phyloP scores from a whole-genome alignment of 768 basidiomycete species.

The Tulasnella sp. region DNA sequence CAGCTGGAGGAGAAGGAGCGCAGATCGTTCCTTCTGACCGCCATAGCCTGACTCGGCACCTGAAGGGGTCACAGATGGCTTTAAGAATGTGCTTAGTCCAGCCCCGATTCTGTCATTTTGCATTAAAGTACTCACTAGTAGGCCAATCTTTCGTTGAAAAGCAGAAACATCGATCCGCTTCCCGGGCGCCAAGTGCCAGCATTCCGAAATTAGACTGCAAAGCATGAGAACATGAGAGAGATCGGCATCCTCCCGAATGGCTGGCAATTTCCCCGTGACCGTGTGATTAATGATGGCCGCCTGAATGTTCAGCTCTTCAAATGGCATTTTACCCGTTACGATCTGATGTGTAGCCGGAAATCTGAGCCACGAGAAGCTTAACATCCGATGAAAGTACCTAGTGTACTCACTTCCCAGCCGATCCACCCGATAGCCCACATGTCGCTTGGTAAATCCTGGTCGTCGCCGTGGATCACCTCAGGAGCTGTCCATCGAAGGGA shows the following conservation, averaged over 20 bases:
- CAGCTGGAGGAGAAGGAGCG: neutral
- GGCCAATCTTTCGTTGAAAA: neutral
- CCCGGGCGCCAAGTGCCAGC: neutral
- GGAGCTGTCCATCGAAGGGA: neutral
- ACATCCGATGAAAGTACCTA: neutral
- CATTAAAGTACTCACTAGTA: neutral
- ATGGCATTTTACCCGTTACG: neutral
- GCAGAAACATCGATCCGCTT: neutral
- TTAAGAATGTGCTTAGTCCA: neutral
- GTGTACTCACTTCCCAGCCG: neutral
- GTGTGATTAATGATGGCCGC: neutral
- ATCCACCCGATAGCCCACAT: neutral
- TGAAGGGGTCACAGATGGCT: neutral
- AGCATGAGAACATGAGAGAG: neutral
- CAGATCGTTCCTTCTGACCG: neutral
- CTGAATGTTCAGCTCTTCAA: neutral
- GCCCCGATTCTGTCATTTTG: neutral
- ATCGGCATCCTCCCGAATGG: neutral
- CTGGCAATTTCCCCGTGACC: neutral
- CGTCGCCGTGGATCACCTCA: neutral
- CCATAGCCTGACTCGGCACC: too few relatives aligned
- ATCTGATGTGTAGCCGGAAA: neutral
- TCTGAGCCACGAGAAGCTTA: neutral
- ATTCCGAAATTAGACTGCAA: neutral
- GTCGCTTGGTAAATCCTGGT: neutral